Conservation (phyloP, 2,329 filamentous ascomycete species). For the Nothophaeocryptopus gaeumannii region DNA sequence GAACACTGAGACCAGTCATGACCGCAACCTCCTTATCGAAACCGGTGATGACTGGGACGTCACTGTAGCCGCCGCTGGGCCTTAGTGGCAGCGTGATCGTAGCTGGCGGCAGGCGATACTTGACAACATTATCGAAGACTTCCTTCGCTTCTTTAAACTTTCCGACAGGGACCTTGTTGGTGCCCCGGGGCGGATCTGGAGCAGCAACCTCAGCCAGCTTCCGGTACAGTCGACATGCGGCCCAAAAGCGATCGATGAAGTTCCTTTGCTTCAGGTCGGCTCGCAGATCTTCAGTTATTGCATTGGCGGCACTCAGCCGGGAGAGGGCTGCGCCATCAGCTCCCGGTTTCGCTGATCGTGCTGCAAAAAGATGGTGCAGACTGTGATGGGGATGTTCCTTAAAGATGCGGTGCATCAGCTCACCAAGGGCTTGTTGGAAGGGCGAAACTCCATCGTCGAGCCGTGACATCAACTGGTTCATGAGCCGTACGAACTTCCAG, state of each 20-base stretch:
- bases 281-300: constrained; percentile 62
- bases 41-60: constrained; percentile 68
- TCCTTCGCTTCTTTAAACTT: constrained; percentile 62
- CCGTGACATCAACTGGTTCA: constrained; percentile 96
- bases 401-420: constrained; percentile 78
- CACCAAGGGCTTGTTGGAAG: constrained; percentile 75
- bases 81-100: constrained; percentile 82
- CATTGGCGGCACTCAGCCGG: constrained; percentile 69
- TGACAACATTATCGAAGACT: constrained; percentile 55
- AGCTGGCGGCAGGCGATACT: constrained; percentile 73
- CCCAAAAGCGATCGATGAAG: constrained; percentile 71
- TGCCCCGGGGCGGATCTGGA: constrained; percentile 39
- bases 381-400: constrained; percentile 92
- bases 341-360: constrained; percentile 54
- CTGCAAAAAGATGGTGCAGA: constrained; percentile 94
- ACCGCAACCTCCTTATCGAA: constrained; percentile 77
- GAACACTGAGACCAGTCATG: constrained; percentile 84
- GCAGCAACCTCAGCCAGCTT: constrained; percentile 64
- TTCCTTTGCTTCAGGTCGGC: constrained; percentile 49
- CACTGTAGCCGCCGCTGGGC: constrained; percentile 69
- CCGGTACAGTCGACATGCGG: constrained; percentile 66
- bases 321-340: constrained; percentile 69
- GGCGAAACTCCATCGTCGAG: constrained; percentile 65
- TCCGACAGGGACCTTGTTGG: constrained; percentile 54
- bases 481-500: constrained; percentile 84